These are phyloP conservation scores for Patellifolia procumbens DNA, from an alignment of 179 eudicot species.

Conservation along the genomic window DNA sequence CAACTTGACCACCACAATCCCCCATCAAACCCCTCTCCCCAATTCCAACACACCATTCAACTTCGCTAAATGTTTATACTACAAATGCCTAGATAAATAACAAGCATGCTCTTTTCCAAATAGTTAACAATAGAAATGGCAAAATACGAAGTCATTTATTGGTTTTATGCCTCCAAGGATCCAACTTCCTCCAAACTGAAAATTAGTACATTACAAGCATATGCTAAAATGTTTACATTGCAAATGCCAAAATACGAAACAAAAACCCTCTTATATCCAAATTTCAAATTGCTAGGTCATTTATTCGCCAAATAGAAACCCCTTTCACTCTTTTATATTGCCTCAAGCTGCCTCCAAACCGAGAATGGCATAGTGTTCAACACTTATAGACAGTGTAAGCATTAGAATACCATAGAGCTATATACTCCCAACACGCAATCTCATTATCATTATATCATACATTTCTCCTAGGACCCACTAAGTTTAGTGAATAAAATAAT, in stretches of 20 bases:
- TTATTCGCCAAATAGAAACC: not conserved
- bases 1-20: not conserved
- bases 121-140: not conserved
- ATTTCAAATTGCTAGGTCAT: not conserved
- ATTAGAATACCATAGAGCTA: too few species aligned
- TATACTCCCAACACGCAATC: too few species aligned
- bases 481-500: too few species aligned
- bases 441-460: too few species aligned
- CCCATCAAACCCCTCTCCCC: not conserved
- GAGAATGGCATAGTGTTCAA: too few species aligned
- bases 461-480: too few species aligned
- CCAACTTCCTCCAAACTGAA: not conserved
- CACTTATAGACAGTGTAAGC: too few species aligned
- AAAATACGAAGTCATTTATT: not conserved
- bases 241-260: too few species aligned
- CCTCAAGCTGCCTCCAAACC: too few species aligned
- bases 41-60: not conserved
- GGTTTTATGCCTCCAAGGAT: not conserved
- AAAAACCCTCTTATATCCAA: too few species aligned
- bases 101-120: not conserved
- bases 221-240: too few species aligned
- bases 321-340: too few species aligned
- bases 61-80: not conserved
- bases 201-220: not conserved
- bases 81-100: not conserved